phyloP scores from a whole-genome alignment of 768 basidiomycete species.

The Neoboletus brunneissimus region DNA sequence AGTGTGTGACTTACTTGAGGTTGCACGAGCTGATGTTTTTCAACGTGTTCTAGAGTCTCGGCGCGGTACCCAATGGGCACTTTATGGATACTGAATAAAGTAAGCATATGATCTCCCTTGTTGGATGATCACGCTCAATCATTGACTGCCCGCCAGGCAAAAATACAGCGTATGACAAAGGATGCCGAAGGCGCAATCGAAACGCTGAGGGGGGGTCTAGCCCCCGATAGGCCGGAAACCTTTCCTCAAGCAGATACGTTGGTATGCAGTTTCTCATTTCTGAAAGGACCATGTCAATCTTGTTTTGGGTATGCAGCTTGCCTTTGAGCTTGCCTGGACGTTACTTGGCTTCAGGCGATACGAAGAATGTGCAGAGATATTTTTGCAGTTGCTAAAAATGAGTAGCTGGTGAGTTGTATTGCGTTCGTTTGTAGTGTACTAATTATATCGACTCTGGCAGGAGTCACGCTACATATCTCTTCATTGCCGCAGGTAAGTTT shows the following conservation, averaged over 20 bases:
- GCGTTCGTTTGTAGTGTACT: neutral
- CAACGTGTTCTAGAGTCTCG: constrained; percentile 41
- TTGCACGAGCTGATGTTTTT: neutral
- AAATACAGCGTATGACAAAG: constrained; percentile 69
- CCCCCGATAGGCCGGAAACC: constrained; percentile 45
- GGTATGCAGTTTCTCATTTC: constrained; percentile 32
- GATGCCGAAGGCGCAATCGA: constrained; percentile 64
- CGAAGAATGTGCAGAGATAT: constrained; percentile 63
- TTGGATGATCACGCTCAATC: neutral
- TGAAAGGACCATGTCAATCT: neutral
- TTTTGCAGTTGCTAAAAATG: constrained; percentile 59
- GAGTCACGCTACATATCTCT: constrained; percentile 79
- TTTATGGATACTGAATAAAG: constrained; percentile 72
- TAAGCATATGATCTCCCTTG: constrained; percentile 20
- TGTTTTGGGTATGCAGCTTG: constrained; percentile 42
- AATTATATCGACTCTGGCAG: constrained; percentile 31
- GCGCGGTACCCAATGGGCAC: constrained; percentile 62
- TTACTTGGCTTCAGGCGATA: constrained; percentile 62
- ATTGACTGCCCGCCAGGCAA: constrained; percentile 46
- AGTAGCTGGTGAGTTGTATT: constrained; percentile 59
- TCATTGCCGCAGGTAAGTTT: constrained; percentile 62
- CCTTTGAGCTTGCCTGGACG: constrained; percentile 80
- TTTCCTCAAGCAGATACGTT: constrained; percentile 75
- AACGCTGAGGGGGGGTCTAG: constrained; percentile 57
- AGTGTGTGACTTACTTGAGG: constrained; percentile 36